Evolutionary conservation across 2,329 filamentous ascomycete genomes (phyloP).

Genomic region (Lecanicillium sp.): DNA sequence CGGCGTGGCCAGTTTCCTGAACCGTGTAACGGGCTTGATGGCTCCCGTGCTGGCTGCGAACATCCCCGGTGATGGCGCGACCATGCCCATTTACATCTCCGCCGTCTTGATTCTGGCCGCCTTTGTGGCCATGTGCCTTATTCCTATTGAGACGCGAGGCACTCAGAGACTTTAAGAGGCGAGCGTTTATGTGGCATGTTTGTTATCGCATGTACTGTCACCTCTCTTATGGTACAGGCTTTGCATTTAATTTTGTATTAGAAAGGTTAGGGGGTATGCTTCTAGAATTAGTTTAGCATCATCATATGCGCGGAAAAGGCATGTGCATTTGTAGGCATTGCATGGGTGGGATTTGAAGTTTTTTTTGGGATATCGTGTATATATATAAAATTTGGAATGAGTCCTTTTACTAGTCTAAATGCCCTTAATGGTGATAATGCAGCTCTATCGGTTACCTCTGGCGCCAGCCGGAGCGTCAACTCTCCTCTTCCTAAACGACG

Average conservation of each 20-base stretch:
- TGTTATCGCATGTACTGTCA: background rate
- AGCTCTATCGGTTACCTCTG: constrained; percentile 35
- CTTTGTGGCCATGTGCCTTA: constrained; percentile 51
- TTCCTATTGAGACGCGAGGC: constrained; percentile 57
- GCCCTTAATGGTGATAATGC: too few species aligned
- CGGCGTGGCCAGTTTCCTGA: constrained; percentile 65
- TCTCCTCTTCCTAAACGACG: constrained; percentile 55
- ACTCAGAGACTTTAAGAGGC: constrained; percentile 42
- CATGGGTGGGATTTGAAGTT: too few species aligned
- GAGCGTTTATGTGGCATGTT: background rate
- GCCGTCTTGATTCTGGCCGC: constrained; percentile 49
- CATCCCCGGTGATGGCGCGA: constrained; percentile 49
- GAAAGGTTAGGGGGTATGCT: too few species aligned
- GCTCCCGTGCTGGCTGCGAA: constrained; percentile 62
- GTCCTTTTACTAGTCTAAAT: too few species aligned
- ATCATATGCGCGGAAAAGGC: background rate
- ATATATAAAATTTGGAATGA: too few species aligned
- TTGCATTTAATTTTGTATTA: too few species aligned
- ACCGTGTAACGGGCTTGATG: constrained; percentile 58
- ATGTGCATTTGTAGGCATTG: too few species aligned
- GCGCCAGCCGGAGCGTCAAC: constrained; percentile 56
- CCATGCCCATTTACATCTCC: constrained; percentile 49
- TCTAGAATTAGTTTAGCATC: too few species aligned
- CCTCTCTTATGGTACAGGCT: background rate
- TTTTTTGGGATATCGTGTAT: too few species aligned